Base-by-base conservation (phyloP, 2,329 filamentous ascomycete species). In the Colletotrichum orchidophilum region DNA sequence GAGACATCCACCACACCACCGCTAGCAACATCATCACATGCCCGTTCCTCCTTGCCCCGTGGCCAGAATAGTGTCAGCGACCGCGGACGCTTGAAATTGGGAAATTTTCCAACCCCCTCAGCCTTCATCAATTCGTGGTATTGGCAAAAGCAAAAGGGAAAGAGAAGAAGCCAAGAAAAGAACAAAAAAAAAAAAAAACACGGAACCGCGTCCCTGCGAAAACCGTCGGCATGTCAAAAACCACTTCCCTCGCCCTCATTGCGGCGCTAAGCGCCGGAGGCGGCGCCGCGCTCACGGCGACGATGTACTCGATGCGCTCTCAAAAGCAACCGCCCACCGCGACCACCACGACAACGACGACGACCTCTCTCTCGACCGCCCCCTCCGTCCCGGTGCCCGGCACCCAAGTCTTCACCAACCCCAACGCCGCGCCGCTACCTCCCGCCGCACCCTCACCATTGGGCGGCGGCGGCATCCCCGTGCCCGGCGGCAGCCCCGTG, bases 251-350 rank as follows among this genome's bases (percentile, higher is more conserved):
- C 76, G 92, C 92, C 75, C 87, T 94, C 72, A 91, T 95, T 77
- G 93, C 93, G 76, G 92, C 91, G 73, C 88, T 93, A 77, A 91
- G 93, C 80, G 93, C 93, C 75, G 92, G 92, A 80, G 91, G 92
- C 63, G 93, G 93, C 72, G 93, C 93, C 69, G 92, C 92, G 70
- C 83, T 93, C 70, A 95, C 93, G 68, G 87, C 93, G 33, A 86
- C 92, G 72, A 88, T 93, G 83, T 92, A 88, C 79, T 88, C 90
- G 1, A 81, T 90, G 71, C 86, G 88, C 75, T 83, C 85, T 68
- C 74, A 78, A 29, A 77, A 79, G 35, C 77, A 83, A 46, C 74
- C 80, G 49, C 72, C 80, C 11, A 75, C 81, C 18, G 59, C 78
- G 1, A 70, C 80, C 29, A 75, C 76, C 24, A 63, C 77, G 31